Evolutionary conservation across 2,329 filamentous ascomycete genomes (phyloP).

Genomic region (Fusarium musae): DNA sequence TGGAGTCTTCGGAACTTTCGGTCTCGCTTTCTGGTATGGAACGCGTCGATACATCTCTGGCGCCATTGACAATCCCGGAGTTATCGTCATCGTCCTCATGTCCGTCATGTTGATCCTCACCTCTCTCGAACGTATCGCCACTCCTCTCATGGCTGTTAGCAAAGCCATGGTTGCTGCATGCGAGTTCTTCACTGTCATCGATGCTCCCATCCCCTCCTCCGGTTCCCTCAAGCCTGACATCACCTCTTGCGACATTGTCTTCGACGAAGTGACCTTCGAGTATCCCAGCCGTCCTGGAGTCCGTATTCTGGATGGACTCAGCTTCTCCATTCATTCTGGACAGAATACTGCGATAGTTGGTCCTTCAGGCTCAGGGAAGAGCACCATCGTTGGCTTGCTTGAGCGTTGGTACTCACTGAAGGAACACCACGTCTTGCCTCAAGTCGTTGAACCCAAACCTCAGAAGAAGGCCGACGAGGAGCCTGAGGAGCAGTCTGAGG

Average conservation of each 20-base stretch:
- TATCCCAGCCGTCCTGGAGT: conserved; percentile 38
- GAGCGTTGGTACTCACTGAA: conserved; percentile 71
- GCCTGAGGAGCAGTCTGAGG: neutral
- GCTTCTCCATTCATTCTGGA: conserved; percentile 64
- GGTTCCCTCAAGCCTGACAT: conserved; percentile 42
- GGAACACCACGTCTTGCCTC: conserved; percentile 20
- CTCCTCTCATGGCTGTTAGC: conserved; percentile 51
- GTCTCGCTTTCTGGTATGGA: conserved; percentile 58
- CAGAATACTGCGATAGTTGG: conserved; percentile 77
- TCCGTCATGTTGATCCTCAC: conserved; percentile 53
- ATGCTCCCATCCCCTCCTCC: conserved; percentile 35
- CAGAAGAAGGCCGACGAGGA: neutral
- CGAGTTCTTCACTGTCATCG: conserved; percentile 46
- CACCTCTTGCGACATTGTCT: conserved; percentile 56
- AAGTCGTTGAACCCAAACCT: conserved; percentile 2
- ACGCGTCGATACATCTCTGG: conserved; percentile 50
- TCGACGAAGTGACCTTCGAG: conserved; percentile 47
- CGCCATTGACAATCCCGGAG: conserved; percentile 50
- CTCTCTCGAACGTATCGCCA: conserved; percentile 51
- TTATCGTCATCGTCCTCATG: conserved; percentile 53
- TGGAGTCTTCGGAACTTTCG: conserved; percentile 51
- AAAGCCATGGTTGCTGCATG: conserved; percentile 47
- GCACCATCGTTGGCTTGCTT: conserved; percentile 73
- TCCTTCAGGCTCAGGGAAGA: conserved; percentile 75
- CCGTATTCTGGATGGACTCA: conserved; percentile 56